Base-by-base conservation (phyloP, 139 green algal genomes). In the Chlamydomonas incerta region DNA sequence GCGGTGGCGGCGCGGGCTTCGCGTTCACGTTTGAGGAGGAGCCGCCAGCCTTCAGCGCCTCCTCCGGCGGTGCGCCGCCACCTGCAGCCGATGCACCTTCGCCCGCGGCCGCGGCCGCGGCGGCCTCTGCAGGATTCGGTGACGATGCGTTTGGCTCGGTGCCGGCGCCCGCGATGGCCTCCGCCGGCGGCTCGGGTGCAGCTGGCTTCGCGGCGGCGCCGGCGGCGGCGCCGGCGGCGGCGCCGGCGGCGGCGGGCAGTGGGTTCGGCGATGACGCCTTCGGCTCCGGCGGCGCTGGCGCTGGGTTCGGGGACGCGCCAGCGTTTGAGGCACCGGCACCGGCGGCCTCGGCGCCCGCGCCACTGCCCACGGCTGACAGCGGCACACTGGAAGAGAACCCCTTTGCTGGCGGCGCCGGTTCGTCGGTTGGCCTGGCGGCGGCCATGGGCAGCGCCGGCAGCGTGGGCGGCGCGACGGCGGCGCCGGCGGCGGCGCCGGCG, bases 371-470 rank as follows among this genome's bases (percentile, higher is more conserved):
- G 4, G 76, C 76, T 2, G 76, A 83, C 28, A 83, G 76, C 58
- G 76, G 62, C 1, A 26, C 76, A 0, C 62, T 83, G 20, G 79
- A 67, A 23, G 68, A n/a, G 3, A 82, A 85, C 47, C 79, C 79
- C 26, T 85, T 75, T 31, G 79, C 57, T 15, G 29, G 21, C 17
- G 41, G 63, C 17, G 26, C 35, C 3, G 60, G 11, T 34, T 68
- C 26, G 55, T 10, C 55, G 10, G 55, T 10, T 13, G 20, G 55
- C 18, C 55, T 26, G 24, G 26, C 60, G 17, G 24, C 15, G 73
- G 34, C 0, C n/a, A 13, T 15, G 33, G 29, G 37, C 20, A 24
- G 70, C 70, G 20, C 14, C 37, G 35, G 69, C 34, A 15, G 34
- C 69, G 23, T 15, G 23, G 69, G 34, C 34, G 74, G 18, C 24